Base-by-base conservation (phyloP, 306 rosid species). In the Adenanthera pavonina region DNA sequence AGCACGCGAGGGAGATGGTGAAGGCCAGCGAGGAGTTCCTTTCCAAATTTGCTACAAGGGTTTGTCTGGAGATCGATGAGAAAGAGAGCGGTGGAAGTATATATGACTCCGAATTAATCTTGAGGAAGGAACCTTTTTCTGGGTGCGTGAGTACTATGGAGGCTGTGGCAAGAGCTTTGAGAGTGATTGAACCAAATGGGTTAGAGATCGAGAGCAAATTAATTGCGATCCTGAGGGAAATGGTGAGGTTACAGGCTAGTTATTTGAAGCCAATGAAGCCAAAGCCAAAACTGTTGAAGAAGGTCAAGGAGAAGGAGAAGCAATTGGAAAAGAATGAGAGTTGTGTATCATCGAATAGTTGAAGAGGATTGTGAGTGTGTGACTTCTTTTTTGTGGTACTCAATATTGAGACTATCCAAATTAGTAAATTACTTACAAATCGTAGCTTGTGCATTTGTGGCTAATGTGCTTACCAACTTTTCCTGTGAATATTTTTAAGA, bases 1-100 rank as follows among this genome's bases (percentile, higher is more conserved):
- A 87, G 84, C 97, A 95, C 87, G 99, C 97, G n/a, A 77, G 61
- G 84, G 99, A 95, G 83, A 95, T 95, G 99, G 97, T 92, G 44
- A 84, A 76, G 36, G 92, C 99, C 36, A 95, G 99, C 86, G 92
- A 95, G 87, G 90, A 3, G 19, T 91, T 74, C 15, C 69, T 95
- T 1, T 82, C 90, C n/a, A 40, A 47, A 16, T 90, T 91, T 25
- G 95, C 95, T 15, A 79, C 36, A 33, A 84, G 97, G 90, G 95
- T 91, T 49, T 90, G 91, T 77, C 83, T 93, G 82, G 92, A 88
- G 7, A 67, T 77, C 30, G 95, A 95, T 36, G 94, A 87, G 77
- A 74, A 19, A 0, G 81, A 40, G 4, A 46, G 75, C 0, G 99
- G 99, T 0, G 95, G 92, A 69, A 91, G 91, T 38, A 95, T 95